These are phyloP conservation scores for Uronychia setigera DNA, from an alignment of 73 alveolate genomes.

Conservation along the genomic window DNA sequence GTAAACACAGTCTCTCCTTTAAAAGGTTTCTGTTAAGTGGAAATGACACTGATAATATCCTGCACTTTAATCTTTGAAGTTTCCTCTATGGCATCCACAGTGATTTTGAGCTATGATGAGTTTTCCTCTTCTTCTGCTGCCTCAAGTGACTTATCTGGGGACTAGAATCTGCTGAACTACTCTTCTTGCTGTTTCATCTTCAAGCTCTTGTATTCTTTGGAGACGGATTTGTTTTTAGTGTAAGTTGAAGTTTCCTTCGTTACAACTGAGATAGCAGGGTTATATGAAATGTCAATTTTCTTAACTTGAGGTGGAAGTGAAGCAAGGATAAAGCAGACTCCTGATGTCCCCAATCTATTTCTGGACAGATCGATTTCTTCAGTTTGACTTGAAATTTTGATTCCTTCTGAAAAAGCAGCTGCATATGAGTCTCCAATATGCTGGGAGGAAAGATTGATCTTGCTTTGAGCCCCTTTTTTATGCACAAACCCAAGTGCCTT, in stretches of 20 bases:
- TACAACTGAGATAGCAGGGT: constrained; percentile 12
- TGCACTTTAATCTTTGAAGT: no score
- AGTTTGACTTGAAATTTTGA: constrained; percentile 9
- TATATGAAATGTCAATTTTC: constrained; percentile 33
- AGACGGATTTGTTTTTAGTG: constrained; percentile 9
- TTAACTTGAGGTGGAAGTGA: constrained; percentile 16
- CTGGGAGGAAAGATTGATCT: constrained; percentile 4
- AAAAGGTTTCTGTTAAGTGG: background rate
- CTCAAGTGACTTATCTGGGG: no score
- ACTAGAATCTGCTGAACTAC: no score
- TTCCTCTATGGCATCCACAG: no score
- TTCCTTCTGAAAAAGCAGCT: constrained; percentile 37
- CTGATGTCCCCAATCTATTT: background rate
- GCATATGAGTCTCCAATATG: constrained; percentile 30
- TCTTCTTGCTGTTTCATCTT: no score
- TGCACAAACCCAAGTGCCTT: constrained; percentile 37
- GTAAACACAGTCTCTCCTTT: background rate
- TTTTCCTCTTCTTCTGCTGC: no score
- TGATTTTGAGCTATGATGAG: no score
- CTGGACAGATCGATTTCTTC: background rate
- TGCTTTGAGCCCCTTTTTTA: constrained; percentile 20
- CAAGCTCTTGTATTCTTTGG: no score
- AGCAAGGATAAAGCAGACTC: background rate
- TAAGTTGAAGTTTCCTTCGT: background rate
- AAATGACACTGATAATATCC: no score